Evolutionary conservation across 345 rosid species (phyloP).

Genomic region (Rhizophora apiculata): DNA sequence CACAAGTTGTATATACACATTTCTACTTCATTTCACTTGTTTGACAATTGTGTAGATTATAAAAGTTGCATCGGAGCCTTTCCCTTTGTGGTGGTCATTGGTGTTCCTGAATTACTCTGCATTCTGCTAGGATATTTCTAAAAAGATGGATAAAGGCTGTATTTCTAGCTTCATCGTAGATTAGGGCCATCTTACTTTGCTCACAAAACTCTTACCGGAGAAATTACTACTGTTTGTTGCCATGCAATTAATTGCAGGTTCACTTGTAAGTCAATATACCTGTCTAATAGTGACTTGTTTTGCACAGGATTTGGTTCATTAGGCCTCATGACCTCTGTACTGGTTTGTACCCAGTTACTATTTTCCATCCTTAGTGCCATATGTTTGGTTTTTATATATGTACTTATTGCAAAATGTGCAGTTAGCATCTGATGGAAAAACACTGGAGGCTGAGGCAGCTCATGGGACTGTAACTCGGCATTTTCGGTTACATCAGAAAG

Average conservation of each 20-base stretch:
- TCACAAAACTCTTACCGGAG: not conserved
- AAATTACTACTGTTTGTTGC: not conserved
- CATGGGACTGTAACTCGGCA: slow-evolving; percentile 98
- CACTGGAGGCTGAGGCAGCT: slow-evolving; percentile 96
- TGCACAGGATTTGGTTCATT: slow-evolving; percentile 91
- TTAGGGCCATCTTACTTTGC: not conserved
- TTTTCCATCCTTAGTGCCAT: not conserved
- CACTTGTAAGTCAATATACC: not conserved
- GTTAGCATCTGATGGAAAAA: slow-evolving; percentile 94
- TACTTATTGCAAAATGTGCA: slow-evolving; percentile 27
- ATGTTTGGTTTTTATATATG: slow-evolving; percentile 4
- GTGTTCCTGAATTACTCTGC: no score
- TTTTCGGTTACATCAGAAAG: slow-evolving; percentile 82
- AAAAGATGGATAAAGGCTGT: not conserved
- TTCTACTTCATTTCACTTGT: no score
- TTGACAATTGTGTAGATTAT: no score
- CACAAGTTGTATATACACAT: no score
- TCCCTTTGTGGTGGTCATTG: no score
- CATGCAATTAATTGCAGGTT: slow-evolving; percentile 1
- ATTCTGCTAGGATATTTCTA: not conserved
- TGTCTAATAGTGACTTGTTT: slow-evolving; percentile 5
- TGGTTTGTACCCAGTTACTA: slow-evolving; percentile 51
- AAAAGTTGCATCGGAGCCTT: no score
- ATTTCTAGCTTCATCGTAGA: not conserved
- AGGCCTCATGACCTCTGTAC: slow-evolving; percentile 94